Evolutionary conservation across 768 basidiomycete species (phyloP), one percentile per base, ranked within the genome.

Genomic region (Cantharellus cinnabarinus): DNA sequence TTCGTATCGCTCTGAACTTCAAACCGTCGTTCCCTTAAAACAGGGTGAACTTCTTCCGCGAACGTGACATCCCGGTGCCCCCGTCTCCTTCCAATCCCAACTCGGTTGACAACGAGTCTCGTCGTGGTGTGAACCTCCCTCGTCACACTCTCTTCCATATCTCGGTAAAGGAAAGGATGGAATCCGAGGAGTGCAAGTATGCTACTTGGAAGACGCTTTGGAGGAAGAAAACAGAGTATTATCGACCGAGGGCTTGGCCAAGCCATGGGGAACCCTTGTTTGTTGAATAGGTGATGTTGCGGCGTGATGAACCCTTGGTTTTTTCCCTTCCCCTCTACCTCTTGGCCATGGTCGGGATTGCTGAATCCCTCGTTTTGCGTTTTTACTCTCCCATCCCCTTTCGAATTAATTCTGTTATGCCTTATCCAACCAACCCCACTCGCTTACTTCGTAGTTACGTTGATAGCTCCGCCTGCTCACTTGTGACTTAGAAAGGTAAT

Each of bases 121-220:
- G 42, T 14, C 10, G 38, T 10, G 52, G 52, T 10, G 52, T 37
- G 10, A 54, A 54, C 38, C 10, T 54, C 7, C 41, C 56, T 10
- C 10, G 37, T 5, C 14, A 42, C 38, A 42, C 56, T 5, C 56
- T 57, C 35, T 5, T 62, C n/a, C 61, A 62, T n/a, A 53, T 62
- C 38, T 55, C 58, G 5, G 61, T 62, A 4, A 62, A 61, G 41
- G 20, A 56, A 35, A 41, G 61, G 3, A 62, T 62, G 60, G 10
- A 54, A 37, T 10, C 52, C 10, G 10, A 10, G 35, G 52, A 54
- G 35, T 54, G 52, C 52, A 54, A 54, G 10, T 7, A 7, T 10
- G 10, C 10, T 7, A 54, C 7, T 7, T 54, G 52, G 52, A 10
- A 37, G 14, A 7, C 1, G 10, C 35, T 54, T 37, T 54, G 52